Base-by-base conservation (phyloP, 2,329 filamentous ascomycete species). In the Ophiosphaerella narmari region DNA sequence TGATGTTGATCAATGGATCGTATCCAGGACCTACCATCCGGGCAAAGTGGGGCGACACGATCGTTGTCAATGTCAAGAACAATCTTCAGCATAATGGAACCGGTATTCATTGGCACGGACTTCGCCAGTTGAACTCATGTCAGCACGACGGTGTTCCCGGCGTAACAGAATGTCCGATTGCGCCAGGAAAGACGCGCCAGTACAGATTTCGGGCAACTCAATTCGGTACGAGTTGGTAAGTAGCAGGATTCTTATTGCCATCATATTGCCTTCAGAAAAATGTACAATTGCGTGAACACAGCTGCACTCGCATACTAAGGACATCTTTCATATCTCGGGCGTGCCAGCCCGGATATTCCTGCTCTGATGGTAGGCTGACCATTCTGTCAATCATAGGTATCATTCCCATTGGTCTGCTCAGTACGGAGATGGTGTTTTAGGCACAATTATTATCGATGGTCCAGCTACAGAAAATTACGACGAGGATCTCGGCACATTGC, bases 91-190 rank as follows among this genome's bases (percentile, higher is more conserved):
- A 78, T 45, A 79, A 81, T 43, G 80, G 78, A 29, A 82, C 78
- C 9, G 68, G 75, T 7, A 75, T 82, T 14, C 79, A 82, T 54
- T 82, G 76, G 75, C 80, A 82, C 52, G 80, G 80, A 29, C 64
- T 81, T 23, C 67, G 76, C 32, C 65, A 68, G 42, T 44, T 67
- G 34, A 65, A 67, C 48, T 55, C 62, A 62, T 57, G 71, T 60
- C 73, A 80, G 48, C 74, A 81, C 43, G 85, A 87, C 56, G 85
- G 85, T 46, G 83, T 86, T 4, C 72, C 73, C 24, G 78, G 78
- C 38, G 43, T 61, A 23, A 58, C 51, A 23, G 86, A 90, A 67
- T 90, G 87, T 56, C 86, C 87, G 1, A 84, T 89, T 52, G 76
- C 85, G 4, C 86, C 87, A 0, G 82, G 82, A 0, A 68, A 78